Base-by-base conservation (phyloP, 1,284 basidiomycete species). In the Moesziomyces antarcticus region DNA sequence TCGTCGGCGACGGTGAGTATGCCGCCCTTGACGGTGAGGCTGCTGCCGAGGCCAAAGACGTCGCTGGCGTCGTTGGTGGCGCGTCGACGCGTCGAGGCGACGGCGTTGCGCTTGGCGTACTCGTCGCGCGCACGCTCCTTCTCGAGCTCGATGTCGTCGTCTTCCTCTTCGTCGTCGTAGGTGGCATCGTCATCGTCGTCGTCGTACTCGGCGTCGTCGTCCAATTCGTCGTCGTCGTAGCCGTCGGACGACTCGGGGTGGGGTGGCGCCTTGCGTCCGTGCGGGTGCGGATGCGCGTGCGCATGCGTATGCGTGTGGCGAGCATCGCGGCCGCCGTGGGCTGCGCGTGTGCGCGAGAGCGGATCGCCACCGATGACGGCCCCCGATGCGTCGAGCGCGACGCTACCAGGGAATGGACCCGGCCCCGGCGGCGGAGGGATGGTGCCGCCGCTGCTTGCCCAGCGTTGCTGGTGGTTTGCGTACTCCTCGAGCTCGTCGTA, bases 1-100 rank as follows among this genome's bases (percentile, higher is more conserved):
- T 99, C 96, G 83, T 99, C 96, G 51, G 96, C 96, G 52, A 99
- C 96, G n/a, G 97, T 98, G 60, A 99, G 88, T 82, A 99, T 97
- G 82, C 95, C 87, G 91, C 92, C 93, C 82, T 93, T 92, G 78
- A 93, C 92, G 55, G 92, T 91, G 35, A 94, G 86, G 80, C 88
- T 91, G 82, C 86, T 90, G 58, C 91, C 91, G 75, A 93, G 89
- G 75, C 90, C 91, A 85, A 93, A 92, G 69, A 92, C 87, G 73
- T 92, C 91, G 75, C 88, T 87, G 81, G 85, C 67, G 37, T 62
- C 65, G 50, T 53, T 60, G 56, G 50, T 70, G 50, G 57, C 66
- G 18, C 62, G 51, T 57, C 63, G 58, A 44, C 58, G 54, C 40
- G 59, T 53, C 25, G 65, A 43, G n/a, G 61, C 50, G n/a, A 58